Percentiles rank a stretch among this genome's conserved stretches.
phyloP scores from a whole-genome alignment of 2,329 filamentous ascomycete genomes.

The Camptophora hylomeconis region DNA sequence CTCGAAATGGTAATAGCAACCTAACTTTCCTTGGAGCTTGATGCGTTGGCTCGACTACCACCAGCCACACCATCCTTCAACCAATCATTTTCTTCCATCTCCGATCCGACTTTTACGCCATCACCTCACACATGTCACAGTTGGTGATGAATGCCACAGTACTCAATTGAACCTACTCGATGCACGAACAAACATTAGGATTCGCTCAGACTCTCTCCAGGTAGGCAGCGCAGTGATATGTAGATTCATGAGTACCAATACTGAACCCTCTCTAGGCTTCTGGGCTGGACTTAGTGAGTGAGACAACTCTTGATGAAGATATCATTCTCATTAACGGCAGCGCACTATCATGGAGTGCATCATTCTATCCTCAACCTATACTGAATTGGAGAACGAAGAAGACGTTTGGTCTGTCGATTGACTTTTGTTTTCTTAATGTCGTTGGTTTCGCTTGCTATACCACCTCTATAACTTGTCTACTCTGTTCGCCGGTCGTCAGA shows the following conservation, averaged over 20 bases:
- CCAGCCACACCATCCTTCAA: too few relatives aligned
- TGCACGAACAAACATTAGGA: too few relatives aligned
- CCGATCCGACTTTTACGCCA: too few relatives aligned
- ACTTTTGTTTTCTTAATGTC: conserved; percentile 65
- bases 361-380: conserved; percentile 84
- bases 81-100: too few relatives aligned
- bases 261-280: too few relatives aligned
- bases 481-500: conserved; percentile 66
- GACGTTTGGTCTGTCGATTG: conserved; percentile 72
- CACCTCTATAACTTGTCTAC: conserved; percentile 59
- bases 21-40: too few relatives aligned
- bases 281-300: conserved; percentile 59
- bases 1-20: too few relatives aligned
- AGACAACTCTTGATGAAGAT: not conserved
- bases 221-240: not conserved
- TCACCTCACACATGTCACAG: too few relatives aligned
- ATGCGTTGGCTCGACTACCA: too few relatives aligned
- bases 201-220: too few relatives aligned
- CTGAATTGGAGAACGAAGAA: conserved; percentile 65
- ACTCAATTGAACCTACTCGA: too few relatives aligned
- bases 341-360: conserved; percentile 65
- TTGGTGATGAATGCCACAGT: too few relatives aligned
- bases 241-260: not conserved
- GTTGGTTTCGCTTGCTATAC: conserved; percentile 55
- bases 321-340: conserved; percentile 17